phyloP scores from a whole-genome alignment of 2,329 filamentous ascomycete genomes.

The Xylariaceae sp. region DNA sequence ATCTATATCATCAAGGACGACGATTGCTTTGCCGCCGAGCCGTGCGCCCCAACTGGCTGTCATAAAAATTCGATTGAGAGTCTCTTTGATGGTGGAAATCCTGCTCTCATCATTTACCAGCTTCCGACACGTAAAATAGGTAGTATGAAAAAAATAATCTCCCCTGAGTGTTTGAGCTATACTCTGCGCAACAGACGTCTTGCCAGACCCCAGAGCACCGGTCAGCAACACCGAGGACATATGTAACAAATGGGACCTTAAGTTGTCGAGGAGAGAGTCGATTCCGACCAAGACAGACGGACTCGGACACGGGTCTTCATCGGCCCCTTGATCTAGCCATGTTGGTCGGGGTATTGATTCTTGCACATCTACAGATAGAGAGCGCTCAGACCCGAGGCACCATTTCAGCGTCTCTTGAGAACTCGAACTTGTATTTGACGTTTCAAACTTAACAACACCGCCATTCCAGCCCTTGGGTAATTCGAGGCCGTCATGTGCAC shows the following conservation, averaged over 20 bases:
- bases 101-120: constrained; percentile 88
- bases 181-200: constrained; percentile 74
- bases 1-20: constrained; percentile 90
- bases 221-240: constrained; percentile 87
- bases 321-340: constrained; percentile 45
- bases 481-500: constrained; percentile 50
- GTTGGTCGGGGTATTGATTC: constrained; percentile 63
- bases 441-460: constrained; percentile 60
- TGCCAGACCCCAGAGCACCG: constrained; percentile 84
- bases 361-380: constrained; percentile 71
- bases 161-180: constrained; percentile 69
- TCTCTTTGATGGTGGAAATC: constrained; percentile 87
- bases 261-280: constrained; percentile 66
- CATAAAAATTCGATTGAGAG: constrained; percentile 77
- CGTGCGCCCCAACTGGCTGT: constrained; percentile 86
- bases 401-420: constrained; percentile 57
- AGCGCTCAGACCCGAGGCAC: constrained; percentile 74
- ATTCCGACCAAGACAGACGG: constrained; percentile 74
- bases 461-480: constrained; percentile 69
- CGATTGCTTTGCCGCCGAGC: constrained; percentile 74
- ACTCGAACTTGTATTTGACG: constrained; percentile 53
- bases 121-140: constrained; percentile 82
- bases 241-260: constrained; percentile 73
- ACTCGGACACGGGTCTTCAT: constrained; percentile 51
- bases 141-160: constrained; percentile 72